Conservation (phyloP, 768 basidiomycete species). For the Gloeophyllum trabeum region DNA sequence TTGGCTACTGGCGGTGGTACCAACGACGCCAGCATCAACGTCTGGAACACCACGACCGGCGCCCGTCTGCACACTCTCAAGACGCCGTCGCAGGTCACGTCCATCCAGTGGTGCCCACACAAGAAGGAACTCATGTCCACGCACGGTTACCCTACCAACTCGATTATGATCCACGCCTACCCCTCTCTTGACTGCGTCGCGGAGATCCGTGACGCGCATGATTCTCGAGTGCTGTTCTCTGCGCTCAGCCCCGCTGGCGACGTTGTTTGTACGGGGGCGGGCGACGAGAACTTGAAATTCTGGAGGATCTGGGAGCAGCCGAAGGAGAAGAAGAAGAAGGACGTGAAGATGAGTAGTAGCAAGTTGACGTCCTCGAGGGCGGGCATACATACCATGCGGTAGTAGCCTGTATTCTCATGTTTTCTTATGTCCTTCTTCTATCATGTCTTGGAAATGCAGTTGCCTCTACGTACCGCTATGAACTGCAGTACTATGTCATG, state of each 20-base stretch:
- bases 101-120: constrained; percentile 78
- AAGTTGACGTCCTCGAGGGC: no score
- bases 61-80: constrained; percentile 80
- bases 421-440: no score
- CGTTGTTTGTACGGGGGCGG: constrained; percentile 83
- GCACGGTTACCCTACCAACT: constrained; percentile 89
- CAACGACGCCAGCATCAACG: constrained; percentile 80
- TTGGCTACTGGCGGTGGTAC: constrained; percentile 94
- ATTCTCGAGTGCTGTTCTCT: constrained; percentile 81
- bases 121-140: constrained; percentile 86
- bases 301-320: constrained; percentile 78
- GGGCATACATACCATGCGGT: no score
- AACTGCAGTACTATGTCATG: no score
- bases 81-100: constrained; percentile 88
- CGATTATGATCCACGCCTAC: constrained; percentile 74
- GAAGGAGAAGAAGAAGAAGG: constrained; percentile 41
- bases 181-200: constrained; percentile 75
- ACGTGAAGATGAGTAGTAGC: no score
- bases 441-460: no score
- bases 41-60: constrained; percentile 90
- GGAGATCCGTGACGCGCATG: constrained; percentile 88
- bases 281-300: constrained; percentile 95
- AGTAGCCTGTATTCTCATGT: no score
- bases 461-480: no score
- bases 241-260: constrained; percentile 83